Evolutionary conservation across 805 yeast genomes (phyloP), one percentile per base, ranked within the genome.

Genomic region (Barnettozyma wickerhamii): DNA sequence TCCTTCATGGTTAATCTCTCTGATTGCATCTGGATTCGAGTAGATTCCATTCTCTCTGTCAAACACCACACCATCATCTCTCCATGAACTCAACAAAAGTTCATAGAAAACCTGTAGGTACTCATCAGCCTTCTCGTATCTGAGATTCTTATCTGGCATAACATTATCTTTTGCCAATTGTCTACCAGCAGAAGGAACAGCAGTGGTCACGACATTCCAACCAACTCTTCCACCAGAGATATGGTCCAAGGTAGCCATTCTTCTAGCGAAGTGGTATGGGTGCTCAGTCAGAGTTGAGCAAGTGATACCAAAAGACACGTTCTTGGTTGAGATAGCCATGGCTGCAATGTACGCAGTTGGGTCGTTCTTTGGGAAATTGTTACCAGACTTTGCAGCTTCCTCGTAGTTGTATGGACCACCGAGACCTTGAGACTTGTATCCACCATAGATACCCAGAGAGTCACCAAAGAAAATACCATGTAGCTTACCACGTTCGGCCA

Each of bases 171-270:
- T 63, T 17, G 62, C 45, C 19, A 64, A 48, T 42, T 66, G 65
- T 45, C 64, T 53, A 6, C 71, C 65, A 6, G 72, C 73, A 46
- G 67, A 59, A 35, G 68, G 68, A 40, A 68, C 50, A 33, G 66
- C 65, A 6, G 71, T 63, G 5, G 71, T 63, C 21, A 68, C 73
- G 18, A 68, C 60, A 43, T 68, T 68, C 74, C 74, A 68, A 20
- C 72, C 73, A 40, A 69, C 50, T 47, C 73, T 58, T n/a, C 74
- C 73, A 15, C 58, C 56, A 6, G 43, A 40, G n/a, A 40, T 35
- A 35, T 35, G 43, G 21, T 35, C 40, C n/a, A 40, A 31, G 2
- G 73, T 69, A 7, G 71, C 68, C 30, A 65, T 44, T 37, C 72
- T 53, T 47, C 72, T 53, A 15, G 71, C 65, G 32, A 68, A 57